Evolutionary conservation across 1,284 basidiomycete species (phyloP), one percentile per base, ranked within the genome.

Genomic region (Trichosporon coremiiforme): DNA sequence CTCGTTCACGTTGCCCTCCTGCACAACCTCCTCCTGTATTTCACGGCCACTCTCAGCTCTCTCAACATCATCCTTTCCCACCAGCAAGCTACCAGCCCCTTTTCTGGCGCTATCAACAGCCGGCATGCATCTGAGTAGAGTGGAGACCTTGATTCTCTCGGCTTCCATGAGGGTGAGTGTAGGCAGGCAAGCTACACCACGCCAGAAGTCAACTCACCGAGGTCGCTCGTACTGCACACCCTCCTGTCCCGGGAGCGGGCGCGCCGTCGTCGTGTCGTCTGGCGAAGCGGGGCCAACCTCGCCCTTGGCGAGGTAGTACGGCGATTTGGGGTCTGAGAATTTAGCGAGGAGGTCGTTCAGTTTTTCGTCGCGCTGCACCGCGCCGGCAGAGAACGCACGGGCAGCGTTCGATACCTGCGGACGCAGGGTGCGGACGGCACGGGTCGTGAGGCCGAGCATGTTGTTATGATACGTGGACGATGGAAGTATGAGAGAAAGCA

Each of bases 281-380:
- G 79, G 78, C 29, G 79, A 74, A 53, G 74, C 76, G 29, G 81
- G 81, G 12, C 81, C 81, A 0, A 68, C 71, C 5, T 76, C 73
- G 2, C 80, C 80, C 4, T 77, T 74, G 1, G 79, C 75, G 38
- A 82, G 75, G 70, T 82, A 78, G 72, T 75, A 82, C 17, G 77
- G 77, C 12, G 77, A 78, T 3, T 68, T 72, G 3, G 81, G 80
- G 67, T 82, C 78, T 33, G 73, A 71, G 71, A 82, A 82, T 41
- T 79, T 76, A 8, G 75, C 71, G 38, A 76, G 65, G 4, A 82
- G 73, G 41, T 81, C 76, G 77, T 81, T 62, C 9, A 62, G 57
- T 33, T 62, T 62, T 22, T 62, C 57, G 31, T 62, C 57, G 17
- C 31, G 57, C 29, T 33, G 57, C 29, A 62, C 57, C 15, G 57